Evolutionary conservation across 192 early-diverging fungal species (phyloP).

Genomic region (Podila verticillata): DNA sequence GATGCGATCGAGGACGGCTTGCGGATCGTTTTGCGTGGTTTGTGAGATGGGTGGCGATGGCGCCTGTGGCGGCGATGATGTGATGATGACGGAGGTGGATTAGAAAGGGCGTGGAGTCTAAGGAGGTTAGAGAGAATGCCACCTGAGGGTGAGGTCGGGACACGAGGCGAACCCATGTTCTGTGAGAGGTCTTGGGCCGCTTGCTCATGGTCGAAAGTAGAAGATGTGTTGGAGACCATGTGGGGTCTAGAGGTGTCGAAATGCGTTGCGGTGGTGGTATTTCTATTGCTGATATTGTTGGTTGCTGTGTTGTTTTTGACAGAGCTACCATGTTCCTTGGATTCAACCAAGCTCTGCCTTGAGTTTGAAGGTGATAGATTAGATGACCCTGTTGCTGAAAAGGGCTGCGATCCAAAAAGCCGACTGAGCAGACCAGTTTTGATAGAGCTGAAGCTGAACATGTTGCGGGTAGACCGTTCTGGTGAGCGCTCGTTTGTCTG

Average conservation of each 20-base stretch:
- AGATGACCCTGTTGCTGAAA: not conserved
- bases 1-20: constrained; percentile 8
- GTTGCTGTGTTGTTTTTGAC: not conserved
- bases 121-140: constrained; percentile 46
- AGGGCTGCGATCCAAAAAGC: constrained; percentile 15
- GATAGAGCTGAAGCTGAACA: constrained; percentile 11
- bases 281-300: not conserved
- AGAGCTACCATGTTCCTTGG: not conserved
- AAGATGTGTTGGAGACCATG: not conserved
- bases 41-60: not conserved
- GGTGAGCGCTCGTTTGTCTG: no score
- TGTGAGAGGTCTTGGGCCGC: constrained; percentile 1
- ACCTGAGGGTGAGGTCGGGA: constrained; percentile 7
- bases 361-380: not conserved
- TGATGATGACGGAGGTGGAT: constrained; percentile 18
- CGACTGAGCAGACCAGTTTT: constrained; percentile 29
- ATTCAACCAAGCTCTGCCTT: not conserved
- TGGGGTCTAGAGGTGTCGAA: not conserved
- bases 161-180: constrained; percentile 7
- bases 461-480: no score
- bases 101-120: constrained; percentile 28
- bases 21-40: not conserved
- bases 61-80: not conserved
- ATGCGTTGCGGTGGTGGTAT: not conserved
- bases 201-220: not conserved